Evolutionary conservation across 129 eudicot species (phyloP).

Genomic region (Pittosporum tobira): DNA sequence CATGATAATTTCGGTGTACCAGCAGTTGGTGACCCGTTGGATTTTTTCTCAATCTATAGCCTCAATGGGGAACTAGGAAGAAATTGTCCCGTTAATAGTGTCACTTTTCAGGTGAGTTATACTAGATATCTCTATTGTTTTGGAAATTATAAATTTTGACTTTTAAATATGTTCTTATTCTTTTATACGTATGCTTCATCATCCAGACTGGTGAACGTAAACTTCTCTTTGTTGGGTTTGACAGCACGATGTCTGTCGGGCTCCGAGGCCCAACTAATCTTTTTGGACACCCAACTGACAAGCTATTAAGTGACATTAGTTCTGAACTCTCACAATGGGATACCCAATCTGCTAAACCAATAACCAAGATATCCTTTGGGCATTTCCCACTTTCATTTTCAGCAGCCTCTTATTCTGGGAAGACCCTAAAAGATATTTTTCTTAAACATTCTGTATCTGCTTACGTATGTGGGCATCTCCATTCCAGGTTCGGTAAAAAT

Average conservation of each 20-base stretch:
- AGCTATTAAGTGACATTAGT: constrained; percentile 48
- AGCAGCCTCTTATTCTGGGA: constrained; percentile 56
- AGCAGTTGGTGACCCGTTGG: constrained; percentile 39
- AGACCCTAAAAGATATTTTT: constrained; percentile 52
- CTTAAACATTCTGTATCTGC: constrained; percentile 52
- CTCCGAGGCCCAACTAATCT: constrained; percentile 94
- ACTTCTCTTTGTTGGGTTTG: constrained; percentile 72
- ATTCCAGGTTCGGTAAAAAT: constrained; percentile 60
- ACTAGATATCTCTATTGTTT: constrained; percentile 2
- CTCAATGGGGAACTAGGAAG: constrained; percentile 57
- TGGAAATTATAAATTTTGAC: not conserved
- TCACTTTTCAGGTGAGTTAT: constrained; percentile 62
- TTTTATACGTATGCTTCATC: constrained; percentile 14
- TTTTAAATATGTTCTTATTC: not conserved
- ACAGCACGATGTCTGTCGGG: constrained; percentile 64
- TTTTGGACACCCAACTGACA: constrained; percentile 86
- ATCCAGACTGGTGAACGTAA: constrained; percentile 59
- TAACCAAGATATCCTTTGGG: constrained; percentile 69
- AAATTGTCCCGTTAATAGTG: constrained; percentile 57
- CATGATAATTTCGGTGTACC: constrained; percentile 93
- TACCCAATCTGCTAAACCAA: constrained; percentile 29
- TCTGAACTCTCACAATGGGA: constrained; percentile 76
- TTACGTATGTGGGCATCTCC: constrained; percentile 92
- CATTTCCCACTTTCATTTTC: constrained; percentile 95
- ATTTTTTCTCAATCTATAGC: constrained; percentile 69